A percentile compares a stretch with the other conserved stretches of the same genome.
Evolutionary conservation across 2,329 filamentous ascomycete species (phyloP).

Genomic region (Fusarium tupiense): DNA sequence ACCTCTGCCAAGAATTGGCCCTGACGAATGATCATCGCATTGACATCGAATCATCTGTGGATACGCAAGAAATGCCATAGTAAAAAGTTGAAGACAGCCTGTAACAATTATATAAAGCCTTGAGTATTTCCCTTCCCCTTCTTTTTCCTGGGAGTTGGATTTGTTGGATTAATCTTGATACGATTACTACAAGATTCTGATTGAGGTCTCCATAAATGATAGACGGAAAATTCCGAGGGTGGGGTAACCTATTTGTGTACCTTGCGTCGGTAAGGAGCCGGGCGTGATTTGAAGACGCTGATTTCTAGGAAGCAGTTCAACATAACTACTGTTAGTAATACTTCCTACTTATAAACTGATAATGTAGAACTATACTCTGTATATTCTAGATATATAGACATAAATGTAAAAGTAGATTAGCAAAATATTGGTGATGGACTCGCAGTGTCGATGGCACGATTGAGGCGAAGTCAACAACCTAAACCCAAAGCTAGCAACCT

Average conservation of each 20-base stretch:
- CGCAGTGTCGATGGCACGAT: not conserved
- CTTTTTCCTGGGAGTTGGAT: not conserved
- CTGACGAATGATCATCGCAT: not conserved
- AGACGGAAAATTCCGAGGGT: not conserved
- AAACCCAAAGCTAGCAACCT: not conserved
- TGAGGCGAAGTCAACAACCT: not conserved
- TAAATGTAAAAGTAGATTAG: fast-evolving
- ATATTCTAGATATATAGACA: too few relatives aligned
- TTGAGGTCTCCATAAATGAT: not conserved
- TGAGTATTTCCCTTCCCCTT: fast-evolving
- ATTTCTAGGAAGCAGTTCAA: fast-evolving
- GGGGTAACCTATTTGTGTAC: not conserved
- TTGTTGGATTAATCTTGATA: too few relatives aligned
- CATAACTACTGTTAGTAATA: not conserved
- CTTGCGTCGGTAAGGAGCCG: not conserved
- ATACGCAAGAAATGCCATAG: not conserved
- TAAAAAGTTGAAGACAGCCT: not conserved
- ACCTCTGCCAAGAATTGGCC: not conserved
- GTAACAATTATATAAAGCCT: not conserved
- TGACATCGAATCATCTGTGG: not conserved
- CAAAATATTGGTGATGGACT: not conserved
- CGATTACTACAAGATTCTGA: not conserved
- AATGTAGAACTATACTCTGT: not conserved
- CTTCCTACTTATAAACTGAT: not conserved
- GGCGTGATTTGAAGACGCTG: not conserved